These are phyloP conservation scores for Neofusicoccum laricinum DNA, from an alignment of 2,329 filamentous ascomycete species.

Conservation along the genomic window DNA sequence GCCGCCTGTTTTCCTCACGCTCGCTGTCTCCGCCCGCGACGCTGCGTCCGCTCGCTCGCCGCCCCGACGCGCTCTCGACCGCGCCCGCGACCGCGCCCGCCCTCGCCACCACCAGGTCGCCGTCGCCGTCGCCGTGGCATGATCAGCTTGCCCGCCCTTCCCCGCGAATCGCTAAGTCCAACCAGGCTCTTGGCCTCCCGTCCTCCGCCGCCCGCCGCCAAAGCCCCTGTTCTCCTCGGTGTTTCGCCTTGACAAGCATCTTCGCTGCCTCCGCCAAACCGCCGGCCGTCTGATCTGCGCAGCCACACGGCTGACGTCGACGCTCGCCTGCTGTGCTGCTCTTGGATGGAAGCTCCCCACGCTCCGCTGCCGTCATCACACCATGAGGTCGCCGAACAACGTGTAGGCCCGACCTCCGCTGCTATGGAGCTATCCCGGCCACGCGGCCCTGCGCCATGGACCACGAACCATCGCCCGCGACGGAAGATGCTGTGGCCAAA, in stretches of 20 bases:
- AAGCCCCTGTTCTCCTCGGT: not conserved
- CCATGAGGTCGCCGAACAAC: not conserved
- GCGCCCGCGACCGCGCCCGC: not conserved
- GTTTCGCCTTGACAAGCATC: conserved; percentile 14
- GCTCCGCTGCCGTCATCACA: not conserved
- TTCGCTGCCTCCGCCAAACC: conserved; percentile 9
- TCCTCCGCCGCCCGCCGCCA: not conserved
- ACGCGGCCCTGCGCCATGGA: not conserved
- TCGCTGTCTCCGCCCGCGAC: not conserved
- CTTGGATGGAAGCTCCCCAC: conserved; percentile 15
- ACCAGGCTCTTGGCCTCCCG: not conserved
- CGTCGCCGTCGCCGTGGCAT: not conserved
- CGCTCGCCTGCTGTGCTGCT: conserved; percentile 1
- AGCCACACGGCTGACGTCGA: conserved; percentile 15
- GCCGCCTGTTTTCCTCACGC: not conserved
- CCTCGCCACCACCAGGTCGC: not conserved
- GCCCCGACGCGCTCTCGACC: not conserved
- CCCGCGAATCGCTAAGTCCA: conserved; percentile 1
- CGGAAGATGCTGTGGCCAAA: conserved; percentile 6
- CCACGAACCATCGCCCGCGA: not conserved
- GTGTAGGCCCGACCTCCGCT: conserved; percentile 10
- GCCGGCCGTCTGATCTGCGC: conserved; percentile 13
- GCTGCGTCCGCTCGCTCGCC: conserved; percentile 1
- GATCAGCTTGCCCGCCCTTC: not conserved
- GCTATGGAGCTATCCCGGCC: conserved; percentile 9